Percentiles rank a stretch among this genome's conserved stretches.
phyloP scores from a whole-genome alignment of 192 early-diverging fungal genomes.

The Backusella tarrabulga region DNA sequence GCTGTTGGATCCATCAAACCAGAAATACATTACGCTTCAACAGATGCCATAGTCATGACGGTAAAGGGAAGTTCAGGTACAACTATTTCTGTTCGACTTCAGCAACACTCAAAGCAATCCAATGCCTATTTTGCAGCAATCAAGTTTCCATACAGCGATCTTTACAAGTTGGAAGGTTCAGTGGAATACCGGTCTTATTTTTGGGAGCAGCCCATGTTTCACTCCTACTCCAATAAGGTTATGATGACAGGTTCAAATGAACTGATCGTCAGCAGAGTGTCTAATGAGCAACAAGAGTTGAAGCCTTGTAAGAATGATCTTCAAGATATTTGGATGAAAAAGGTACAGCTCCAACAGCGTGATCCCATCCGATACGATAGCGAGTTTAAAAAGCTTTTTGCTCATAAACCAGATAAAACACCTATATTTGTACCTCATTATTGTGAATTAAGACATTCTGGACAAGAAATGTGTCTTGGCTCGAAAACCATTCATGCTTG shows the following conservation, averaged over 20 bases:
- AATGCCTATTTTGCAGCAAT: slow-evolving; percentile 29
- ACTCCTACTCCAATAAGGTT: slow-evolving; percentile 15
- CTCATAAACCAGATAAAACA: not conserved
- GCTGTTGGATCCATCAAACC: not conserved
- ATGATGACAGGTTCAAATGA: slow-evolving; percentile 13
- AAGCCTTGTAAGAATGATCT: not conserved
- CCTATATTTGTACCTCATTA: not conserved
- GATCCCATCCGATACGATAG: not conserved
- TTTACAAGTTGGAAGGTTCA: slow-evolving; percentile 3
- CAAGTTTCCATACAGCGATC: slow-evolving; percentile 8
- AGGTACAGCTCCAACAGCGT: not conserved
- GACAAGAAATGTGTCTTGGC: not conserved
- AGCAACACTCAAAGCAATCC: slow-evolving; percentile 8
- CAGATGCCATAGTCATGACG: slow-evolving; percentile 17
- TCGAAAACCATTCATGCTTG: slow-evolving; percentile 24
- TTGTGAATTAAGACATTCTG: slow-evolving; percentile 2
- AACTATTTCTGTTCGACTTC: slow-evolving; percentile 6
- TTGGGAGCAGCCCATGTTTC: slow-evolving; percentile 19
- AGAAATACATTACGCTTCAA: slow-evolving; percentile 6
- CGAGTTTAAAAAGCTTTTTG: not conserved
- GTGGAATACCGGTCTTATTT: slow-evolving; percentile 30
- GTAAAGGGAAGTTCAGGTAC: slow-evolving; percentile 6
- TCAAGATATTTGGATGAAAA: slow-evolving; percentile 16
- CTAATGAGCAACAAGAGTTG: not conserved
- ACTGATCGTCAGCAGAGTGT: not conserved